A percentile compares a stretch with the other conserved stretches of the same genome.
Conservation (phyloP, 1,284 basidiomycete genomes). For the Afroboletus lepidellus region DNA sequence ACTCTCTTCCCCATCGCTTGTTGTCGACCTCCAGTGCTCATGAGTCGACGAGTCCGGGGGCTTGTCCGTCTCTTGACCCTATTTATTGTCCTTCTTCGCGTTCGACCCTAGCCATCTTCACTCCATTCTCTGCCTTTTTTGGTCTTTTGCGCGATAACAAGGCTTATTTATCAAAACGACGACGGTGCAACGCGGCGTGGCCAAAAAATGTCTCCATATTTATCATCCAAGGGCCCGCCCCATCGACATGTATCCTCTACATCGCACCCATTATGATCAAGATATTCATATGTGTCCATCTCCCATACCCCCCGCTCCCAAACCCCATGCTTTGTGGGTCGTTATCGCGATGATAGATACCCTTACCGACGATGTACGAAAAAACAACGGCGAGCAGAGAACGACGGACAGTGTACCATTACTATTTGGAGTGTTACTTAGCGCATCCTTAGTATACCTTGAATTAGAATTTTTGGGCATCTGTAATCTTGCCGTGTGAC, state of each 20-base stretch:
- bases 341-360: conserved; percentile 37
- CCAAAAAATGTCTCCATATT: conserved; percentile 27
- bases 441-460: conserved; percentile 35
- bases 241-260: conserved; percentile 33
- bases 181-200: conserved; percentile 20
- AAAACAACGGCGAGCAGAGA: conserved; percentile 29
- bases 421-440: conserved; percentile 33
- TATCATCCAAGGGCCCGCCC: conserved; percentile 24
- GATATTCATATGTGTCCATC: conserved; percentile 26
- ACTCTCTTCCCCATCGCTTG: conserved; percentile 20
- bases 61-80: conserved; percentile 17
- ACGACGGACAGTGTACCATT: conserved; percentile 36
- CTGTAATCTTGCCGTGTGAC: background rate
- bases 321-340: conserved; percentile 18
- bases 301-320: conserved; percentile 22
- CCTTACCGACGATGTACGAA: conserved; percentile 30
- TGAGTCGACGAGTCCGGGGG: conserved; percentile 7
- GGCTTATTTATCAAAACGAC: conserved; percentile 36
- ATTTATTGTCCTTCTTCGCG: conserved; percentile 34
- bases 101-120: conserved; percentile 8
- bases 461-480: conserved; percentile 37
- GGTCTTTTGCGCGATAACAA: conserved; percentile 20
- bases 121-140: conserved; percentile 8
- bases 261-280: conserved; percentile 27
- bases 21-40: conserved; percentile 21